Conservation (phyloP, 305 asterid species). For the Fraxinus albicans region DNA sequence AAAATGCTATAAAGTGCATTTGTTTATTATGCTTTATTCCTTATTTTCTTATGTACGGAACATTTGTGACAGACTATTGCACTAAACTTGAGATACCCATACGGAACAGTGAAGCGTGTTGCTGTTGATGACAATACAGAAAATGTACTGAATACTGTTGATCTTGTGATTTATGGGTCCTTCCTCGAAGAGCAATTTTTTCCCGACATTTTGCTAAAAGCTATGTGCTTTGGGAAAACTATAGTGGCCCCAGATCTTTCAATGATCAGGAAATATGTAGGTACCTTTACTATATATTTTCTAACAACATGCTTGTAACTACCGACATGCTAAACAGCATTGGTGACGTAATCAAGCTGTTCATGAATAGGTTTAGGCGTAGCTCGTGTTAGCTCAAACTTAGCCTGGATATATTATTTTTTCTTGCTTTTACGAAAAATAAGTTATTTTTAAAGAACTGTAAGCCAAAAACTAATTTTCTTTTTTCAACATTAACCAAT, state of each 20-base stretch:
- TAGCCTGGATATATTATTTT: background rate
- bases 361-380: background rate
- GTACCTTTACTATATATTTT: slow-evolving; percentile 31
- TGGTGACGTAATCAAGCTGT: background rate
- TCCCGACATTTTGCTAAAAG: slow-evolving; percentile 74
- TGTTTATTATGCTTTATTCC: background rate
- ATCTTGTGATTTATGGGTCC: slow-evolving; percentile 84
- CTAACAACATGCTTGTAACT: background rate
- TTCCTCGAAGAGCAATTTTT: slow-evolving; percentile 76
- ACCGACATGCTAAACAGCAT: background rate
- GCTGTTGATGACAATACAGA: slow-evolving; percentile 47
- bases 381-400: background rate
- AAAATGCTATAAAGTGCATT: background rate
- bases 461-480: background rate
- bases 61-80: slow-evolving; percentile 61
- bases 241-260: slow-evolving; percentile 79
- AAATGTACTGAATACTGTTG: slow-evolving; percentile 47
- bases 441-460: background rate
- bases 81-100: slow-evolving; percentile 64
- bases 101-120: slow-evolving; percentile 63
- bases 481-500: background rate
- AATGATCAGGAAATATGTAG: slow-evolving; percentile 69
- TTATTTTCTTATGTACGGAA: slow-evolving; percentile 21
- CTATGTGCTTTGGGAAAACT: slow-evolving; percentile 87
- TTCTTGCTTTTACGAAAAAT: background rate